Base-by-base conservation (phyloP, 2,329 filamentous ascomycete species). In the Colletotrichum paranaense region DNA sequence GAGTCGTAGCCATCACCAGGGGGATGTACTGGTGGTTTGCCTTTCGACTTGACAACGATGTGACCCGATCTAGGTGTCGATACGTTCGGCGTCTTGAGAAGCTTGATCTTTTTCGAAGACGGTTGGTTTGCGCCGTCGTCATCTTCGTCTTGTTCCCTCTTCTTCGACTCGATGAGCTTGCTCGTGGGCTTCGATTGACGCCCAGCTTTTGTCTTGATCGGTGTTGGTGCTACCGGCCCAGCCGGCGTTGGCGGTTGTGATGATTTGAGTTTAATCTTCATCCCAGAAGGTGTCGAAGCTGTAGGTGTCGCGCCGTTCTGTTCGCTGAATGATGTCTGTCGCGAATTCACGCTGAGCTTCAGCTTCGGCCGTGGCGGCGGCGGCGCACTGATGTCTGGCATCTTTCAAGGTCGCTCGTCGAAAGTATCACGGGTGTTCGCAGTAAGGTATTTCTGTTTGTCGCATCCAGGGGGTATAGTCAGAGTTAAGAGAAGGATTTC, bases 1-100 rank as follows among this genome's bases (percentile, higher is more conserved):
- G 95, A 98, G 81, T 99, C 97, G 83, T 98, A 99, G 8, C 96
- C 97, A 68, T 97, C 95, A 64, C 97, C 97, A 1, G 91, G 89
- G 5, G 92, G 91, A 75, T 94, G 90, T 38, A 89, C 86, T 7
- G 94, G 92, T 1, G 90, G 87, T 75, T 91, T 89, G n/a, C 92
- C 92, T 77, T 92, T 91, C 62, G 90, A 86, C 78, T 91, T 92
- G 70, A 94, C 80, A 58, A 85, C 82, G 24, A 86, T 84, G 81
- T 69, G 74, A 80, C 67, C 76, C 80, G 62, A 77, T 76, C 67
- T 80, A 76, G 67, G 78, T 77, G 72, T 76, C 75, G 74, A 69
- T 49, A 76, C 73, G 30, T 77, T 77, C 60, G 81, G 87, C 62
- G 63, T 82, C 58, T 80, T 78, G 55, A 83, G 81, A 59, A 90